Conservation (phyloP, 176 grass and related monocot species). For the Metroxylon sagu region DNA sequence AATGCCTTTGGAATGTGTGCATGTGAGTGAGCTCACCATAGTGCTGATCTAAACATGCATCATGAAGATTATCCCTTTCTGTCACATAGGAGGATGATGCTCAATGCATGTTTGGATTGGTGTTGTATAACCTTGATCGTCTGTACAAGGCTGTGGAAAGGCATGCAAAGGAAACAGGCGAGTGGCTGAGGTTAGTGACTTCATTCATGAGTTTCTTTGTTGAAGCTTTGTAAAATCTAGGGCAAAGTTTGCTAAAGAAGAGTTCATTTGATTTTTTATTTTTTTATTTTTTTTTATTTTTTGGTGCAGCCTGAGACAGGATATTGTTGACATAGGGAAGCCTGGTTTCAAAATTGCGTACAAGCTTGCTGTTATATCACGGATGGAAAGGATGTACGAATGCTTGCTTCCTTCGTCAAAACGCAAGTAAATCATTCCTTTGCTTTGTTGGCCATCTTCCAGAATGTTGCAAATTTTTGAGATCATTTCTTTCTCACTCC, state of each 20-base stretch:
- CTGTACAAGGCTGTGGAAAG: slow-evolving; percentile 75
- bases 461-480: no score
- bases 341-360: slow-evolving; percentile 38
- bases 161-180: slow-evolving; percentile 75
- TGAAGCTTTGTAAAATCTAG: not conserved
- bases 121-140: slow-evolving; percentile 70
- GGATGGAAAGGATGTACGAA: slow-evolving; percentile 66
- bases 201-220: not conserved
- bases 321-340: slow-evolving; percentile 79
- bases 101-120: slow-evolving; percentile 50
- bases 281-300: slow-evolving; percentile 12
- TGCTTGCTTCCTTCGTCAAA: slow-evolving; percentile 62
- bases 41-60: no score
- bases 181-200: slow-evolving; percentile 61
- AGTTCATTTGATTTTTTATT: slow-evolving; percentile 1
- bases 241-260: not conserved
- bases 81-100: slow-evolving; percentile 64
- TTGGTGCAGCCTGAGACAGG: slow-evolving; percentile 53
- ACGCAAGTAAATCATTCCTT: slow-evolving; percentile 19
- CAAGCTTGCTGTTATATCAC: slow-evolving; percentile 49
- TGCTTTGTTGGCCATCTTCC: not conserved
- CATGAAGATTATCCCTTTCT: slow-evolving; percentile 13
- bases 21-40: no score
- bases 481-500: no score
- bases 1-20: no score